phyloP scores from a whole-genome alignment of 2,329 filamentous ascomycete species.

The Cercospora beticola region DNA sequence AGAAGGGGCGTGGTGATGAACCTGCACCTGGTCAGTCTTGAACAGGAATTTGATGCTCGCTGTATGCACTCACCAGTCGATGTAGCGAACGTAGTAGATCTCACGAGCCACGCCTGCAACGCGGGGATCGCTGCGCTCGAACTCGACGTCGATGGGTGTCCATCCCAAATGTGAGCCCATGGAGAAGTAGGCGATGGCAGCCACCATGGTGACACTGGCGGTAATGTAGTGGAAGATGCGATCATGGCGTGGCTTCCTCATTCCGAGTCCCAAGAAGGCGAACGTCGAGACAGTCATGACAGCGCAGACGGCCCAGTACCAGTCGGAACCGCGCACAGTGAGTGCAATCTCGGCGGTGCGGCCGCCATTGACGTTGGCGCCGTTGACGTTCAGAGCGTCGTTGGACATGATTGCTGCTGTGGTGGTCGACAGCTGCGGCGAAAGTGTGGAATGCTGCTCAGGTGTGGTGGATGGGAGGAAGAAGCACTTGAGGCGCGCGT shows the following conservation, averaged over 20 bases:
- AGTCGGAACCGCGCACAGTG: constrained; percentile 60
- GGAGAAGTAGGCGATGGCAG: constrained; percentile 63
- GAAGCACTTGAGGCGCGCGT: background rate
- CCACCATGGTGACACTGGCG: constrained; percentile 57
- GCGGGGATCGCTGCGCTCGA: constrained; percentile 46
- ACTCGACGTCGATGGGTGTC: constrained; percentile 63
- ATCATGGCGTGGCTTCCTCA: constrained; percentile 55
- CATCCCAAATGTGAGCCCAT: constrained; percentile 68
- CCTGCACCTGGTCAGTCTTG: constrained; percentile 6
- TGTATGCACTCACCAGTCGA: constrained; percentile 53
- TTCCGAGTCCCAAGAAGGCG: constrained; percentile 53
- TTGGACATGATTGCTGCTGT: constrained; percentile 38
- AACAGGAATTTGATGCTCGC: background rate
- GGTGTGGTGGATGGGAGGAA: background rate
- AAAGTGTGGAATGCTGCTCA: background rate
- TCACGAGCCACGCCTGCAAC: constrained; percentile 57
- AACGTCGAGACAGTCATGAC: constrained; percentile 59
- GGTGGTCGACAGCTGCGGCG: background rate
- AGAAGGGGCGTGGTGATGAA: constrained; percentile 64
- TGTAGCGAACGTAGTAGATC: constrained; percentile 67
- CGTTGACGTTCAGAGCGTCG: constrained; percentile 50
- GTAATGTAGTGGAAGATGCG: constrained; percentile 67
- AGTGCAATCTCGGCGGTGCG: constrained; percentile 55
- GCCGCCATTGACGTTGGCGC: constrained; percentile 47
- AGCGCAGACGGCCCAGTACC: constrained; percentile 62